These are phyloP conservation scores for Clavispora vitiphila DNA, from an alignment of 805 yeast species.

Conservation along the genomic window DNA sequence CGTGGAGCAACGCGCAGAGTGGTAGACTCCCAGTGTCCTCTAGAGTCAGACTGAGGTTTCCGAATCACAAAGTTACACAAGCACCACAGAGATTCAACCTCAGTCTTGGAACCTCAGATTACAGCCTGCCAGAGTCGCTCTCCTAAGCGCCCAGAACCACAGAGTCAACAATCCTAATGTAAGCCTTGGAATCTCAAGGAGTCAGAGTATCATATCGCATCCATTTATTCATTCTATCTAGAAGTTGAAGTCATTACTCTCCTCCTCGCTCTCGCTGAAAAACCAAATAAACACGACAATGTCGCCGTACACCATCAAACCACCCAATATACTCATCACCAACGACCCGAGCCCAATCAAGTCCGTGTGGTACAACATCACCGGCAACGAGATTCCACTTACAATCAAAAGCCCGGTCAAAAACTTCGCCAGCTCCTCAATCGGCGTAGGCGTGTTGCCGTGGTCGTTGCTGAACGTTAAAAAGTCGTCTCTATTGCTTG, in stretches of 20 bases:
- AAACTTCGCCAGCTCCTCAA: conserved; percentile 36
- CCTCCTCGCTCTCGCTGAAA: conserved; percentile 41
- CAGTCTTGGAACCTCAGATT: too few species aligned
- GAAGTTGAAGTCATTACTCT: conserved; percentile 41
- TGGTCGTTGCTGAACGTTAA: conserved; percentile 40
- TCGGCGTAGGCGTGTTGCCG: conserved; percentile 31
- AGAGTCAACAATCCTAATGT: too few species aligned
- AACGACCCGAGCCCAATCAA: conserved; percentile 35
- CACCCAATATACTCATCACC: conserved; percentile 42
- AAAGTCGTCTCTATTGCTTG: conserved; percentile 37
- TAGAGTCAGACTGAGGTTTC: too few species aligned
- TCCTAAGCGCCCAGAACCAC: too few species aligned
- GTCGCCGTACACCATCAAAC: conserved; percentile 40
- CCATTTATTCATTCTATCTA: conserved; percentile 7
- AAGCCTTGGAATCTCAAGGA: too few species aligned
- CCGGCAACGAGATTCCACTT: conserved; percentile 42
- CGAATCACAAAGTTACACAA: too few species aligned
- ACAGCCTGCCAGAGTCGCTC: too few species aligned
- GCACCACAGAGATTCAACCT: too few species aligned
- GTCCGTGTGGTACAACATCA: conserved; percentile 34
- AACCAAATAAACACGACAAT: conserved; percentile 43
- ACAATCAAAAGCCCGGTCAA: conserved; percentile 37
- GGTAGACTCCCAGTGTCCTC: too few species aligned
- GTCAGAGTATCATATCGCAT: too few species aligned
- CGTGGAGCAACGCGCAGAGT: too few species aligned